A percentile compares a stretch with the other conserved stretches of the same genome.
Evolutionary conservation across 768 basidiomycete genomes (phyloP).

Genomic region (Suillus variegatus): DNA sequence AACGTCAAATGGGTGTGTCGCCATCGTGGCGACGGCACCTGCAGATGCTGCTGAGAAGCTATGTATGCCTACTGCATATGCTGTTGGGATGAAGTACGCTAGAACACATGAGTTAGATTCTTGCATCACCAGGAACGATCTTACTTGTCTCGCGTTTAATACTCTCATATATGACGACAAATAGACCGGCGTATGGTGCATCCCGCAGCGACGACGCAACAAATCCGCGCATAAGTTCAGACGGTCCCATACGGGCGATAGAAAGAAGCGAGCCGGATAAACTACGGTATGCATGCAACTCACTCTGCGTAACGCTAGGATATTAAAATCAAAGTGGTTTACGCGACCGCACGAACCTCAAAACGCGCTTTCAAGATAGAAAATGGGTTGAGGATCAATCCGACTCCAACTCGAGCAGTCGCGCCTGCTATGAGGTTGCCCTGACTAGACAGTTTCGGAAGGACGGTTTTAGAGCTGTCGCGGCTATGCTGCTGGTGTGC

Average conservation of each 20-base stretch:
- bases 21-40: conserved; percentile 79
- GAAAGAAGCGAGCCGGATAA: conserved; percentile 58
- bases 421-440: conserved; percentile 91
- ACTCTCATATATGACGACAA: conserved; percentile 85
- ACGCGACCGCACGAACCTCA: conserved; percentile 55
- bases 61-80: conserved; percentile 56
- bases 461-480: conserved; percentile 46
- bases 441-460: conserved; percentile 68
- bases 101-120: conserved; percentile 10
- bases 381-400: conserved; percentile 86
- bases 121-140: conserved; percentile 21
- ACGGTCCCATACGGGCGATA: conserved; percentile 69
- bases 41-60: conserved; percentile 74
- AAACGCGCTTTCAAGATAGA: conserved; percentile 91
- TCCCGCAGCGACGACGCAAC: conserved; percentile 88
- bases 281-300: conserved; percentile 70
- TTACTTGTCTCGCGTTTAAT: conserved; percentile 75
- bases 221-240: conserved; percentile 84
- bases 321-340: conserved; percentile 5
- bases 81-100: conserved; percentile 44
- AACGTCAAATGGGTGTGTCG: conserved; percentile 93
- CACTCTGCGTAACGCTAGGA: conserved; percentile 53
- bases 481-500: conserved; percentile 18
- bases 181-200: conserved; percentile 92
- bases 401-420: conserved; percentile 75